phyloP scores from a whole-genome alignment of 176 grass and related monocot genomes.

The Microstegium vimineum region DNA sequence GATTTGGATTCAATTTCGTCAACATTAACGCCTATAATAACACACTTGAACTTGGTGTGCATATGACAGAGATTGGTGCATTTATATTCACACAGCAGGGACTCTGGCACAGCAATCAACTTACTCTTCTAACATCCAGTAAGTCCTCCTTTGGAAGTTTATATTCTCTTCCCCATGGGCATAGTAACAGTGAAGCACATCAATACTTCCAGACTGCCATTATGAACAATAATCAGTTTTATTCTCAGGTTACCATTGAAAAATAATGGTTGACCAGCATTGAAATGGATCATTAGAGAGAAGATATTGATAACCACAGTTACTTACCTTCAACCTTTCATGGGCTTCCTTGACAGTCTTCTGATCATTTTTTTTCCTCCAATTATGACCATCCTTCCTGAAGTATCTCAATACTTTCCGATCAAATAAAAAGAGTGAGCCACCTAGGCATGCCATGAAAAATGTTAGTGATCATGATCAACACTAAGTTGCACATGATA shows the following conservation, averaged over 20 bases:
- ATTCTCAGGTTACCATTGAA: neutral
- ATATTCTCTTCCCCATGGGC: conserved; percentile 86
- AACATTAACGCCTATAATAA: neutral
- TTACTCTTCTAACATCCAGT: conserved; percentile 91
- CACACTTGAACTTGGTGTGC: neutral
- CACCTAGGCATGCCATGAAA: conserved; percentile 40
- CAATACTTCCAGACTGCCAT: conserved; percentile 72
- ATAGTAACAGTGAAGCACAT: conserved; percentile 94
- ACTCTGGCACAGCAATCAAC: neutral
- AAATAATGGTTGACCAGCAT: neutral
- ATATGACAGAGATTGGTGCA: neutral
- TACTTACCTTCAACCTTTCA: conserved; percentile 62
- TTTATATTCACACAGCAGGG: neutral
- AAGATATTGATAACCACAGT: neutral
- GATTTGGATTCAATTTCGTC: neutral
- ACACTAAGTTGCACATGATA: neutral
- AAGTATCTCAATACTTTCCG: conserved; percentile 67
- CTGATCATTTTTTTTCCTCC: conserved; percentile 66
- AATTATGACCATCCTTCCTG: conserved; percentile 66
- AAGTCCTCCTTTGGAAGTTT: conserved; percentile 84
- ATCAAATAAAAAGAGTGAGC: conserved; percentile 68
- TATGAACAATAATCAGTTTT: neutral
- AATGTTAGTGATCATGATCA: conserved; percentile 16
- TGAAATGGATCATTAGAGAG: neutral
- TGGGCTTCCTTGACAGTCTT: conserved; percentile 73